Base-by-base conservation (phyloP, 2,329 filamentous ascomycete genomes). In the Trichoderma arundinaceum region DNA sequence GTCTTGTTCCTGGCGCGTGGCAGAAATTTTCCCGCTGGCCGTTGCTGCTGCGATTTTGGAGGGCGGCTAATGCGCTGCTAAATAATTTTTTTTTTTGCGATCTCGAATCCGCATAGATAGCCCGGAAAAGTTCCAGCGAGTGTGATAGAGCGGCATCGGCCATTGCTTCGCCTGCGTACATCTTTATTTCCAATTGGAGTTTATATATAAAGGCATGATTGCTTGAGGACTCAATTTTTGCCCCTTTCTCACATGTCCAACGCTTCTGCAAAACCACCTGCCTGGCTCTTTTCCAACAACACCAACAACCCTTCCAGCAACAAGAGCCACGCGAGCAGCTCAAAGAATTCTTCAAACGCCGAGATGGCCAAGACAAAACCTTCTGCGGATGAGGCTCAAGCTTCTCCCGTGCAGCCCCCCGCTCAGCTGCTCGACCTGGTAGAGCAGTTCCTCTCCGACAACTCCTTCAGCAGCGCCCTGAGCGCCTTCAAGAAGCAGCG, bases 391-490 rank as follows among this genome's bases (percentile, higher is more conserved):
- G 64, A 69, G 51, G 66, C 68, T 44, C 54, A 70, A 33, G 66
- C 68, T 6, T 12, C 35, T 41, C 13, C 41, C 8, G 46, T 15
- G 6, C 60, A 59, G 54, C 82, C 86, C 32, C 84, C 89, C 4
- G 77, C 83, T 33, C 83, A 90, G 75, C 80, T 93, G 41, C 80
- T 93, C 73, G 85, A 88, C 67, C 80, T 92, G 15, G 83, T 93
- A 71, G 86, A 87, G 68, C 77, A 79, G 22, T 93, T 92, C 76
- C 82, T 93, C 57, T 82, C 83, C 48, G 83, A 89, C 52, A 83
- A 90, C 75, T 84, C 86, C n/a, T 90, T 91, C 72, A 76, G 82
- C 54, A 81, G 82, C 66, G 86, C 90, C 52, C 85, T 84, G 72
- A 79, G 82, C 66, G 84, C 86, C 5, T 89, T 92, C 72, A 81